A percentile compares a stretch with the other conserved stretches of the same genome.
Conservation (phyloP, 2,329 filamentous ascomycete species). For the Talaromyces sp. region DNA sequence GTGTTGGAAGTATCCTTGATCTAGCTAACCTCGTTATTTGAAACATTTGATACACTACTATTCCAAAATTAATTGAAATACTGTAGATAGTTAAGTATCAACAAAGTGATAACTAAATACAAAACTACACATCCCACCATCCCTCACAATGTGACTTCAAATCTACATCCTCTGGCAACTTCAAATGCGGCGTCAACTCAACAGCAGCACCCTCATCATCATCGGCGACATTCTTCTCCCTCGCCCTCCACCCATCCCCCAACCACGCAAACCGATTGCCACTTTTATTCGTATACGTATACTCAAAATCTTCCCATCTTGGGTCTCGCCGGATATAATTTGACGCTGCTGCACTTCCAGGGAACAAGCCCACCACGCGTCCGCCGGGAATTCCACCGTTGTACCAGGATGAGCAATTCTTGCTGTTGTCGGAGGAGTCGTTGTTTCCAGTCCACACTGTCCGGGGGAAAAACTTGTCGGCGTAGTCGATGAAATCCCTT, state of each 20-base stretch:
- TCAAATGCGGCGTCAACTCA: conserved; percentile 63
- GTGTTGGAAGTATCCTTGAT: too few relatives aligned
- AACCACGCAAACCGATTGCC: conserved; percentile 53
- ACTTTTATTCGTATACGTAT: conserved; percentile 41
- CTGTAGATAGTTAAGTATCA: neutral
- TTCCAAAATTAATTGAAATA: neutral
- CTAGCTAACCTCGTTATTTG: neutral
- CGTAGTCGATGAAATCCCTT: conserved; percentile 49
- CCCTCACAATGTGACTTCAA: conserved; percentile 61
- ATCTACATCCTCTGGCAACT: conserved; percentile 52
- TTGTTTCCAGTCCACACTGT: conserved; percentile 41
- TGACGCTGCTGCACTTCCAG: conserved; percentile 61
- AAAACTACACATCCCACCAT: conserved; percentile 54
- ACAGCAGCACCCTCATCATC: conserved; percentile 33
- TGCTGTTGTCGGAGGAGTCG: conserved; percentile 38
- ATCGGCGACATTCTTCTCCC: conserved; percentile 45
- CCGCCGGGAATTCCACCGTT: conserved; percentile 61
- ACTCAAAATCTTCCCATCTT: conserved; percentile 58
- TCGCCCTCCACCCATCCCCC: conserved; percentile 62
- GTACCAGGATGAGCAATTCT: conserved; percentile 68
- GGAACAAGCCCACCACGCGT: conserved; percentile 65
- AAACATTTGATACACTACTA: neutral
- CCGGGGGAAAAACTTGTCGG: conserved; percentile 48
- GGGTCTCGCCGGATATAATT: conserved; percentile 55
- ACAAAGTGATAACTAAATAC: neutral